Evolutionary conservation across 192 early-diverging fungal species (phyloP), one percentile per base, ranked within the genome.

Genomic region (Spinellus fusiger): DNA sequence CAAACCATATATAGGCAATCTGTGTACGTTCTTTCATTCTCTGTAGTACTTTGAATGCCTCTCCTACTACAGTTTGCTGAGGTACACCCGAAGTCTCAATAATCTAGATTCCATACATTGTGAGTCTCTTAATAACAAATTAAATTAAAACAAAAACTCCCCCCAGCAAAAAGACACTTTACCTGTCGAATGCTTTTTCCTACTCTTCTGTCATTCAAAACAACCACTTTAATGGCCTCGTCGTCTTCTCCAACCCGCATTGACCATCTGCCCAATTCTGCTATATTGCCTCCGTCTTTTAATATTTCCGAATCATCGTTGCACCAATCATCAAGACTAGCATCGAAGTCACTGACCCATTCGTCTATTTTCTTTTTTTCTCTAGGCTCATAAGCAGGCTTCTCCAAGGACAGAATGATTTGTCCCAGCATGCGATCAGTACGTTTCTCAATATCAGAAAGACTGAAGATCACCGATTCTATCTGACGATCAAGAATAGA

Each of bases 261-360:
- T 27, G 52, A 33, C 72, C 72, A 74, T 9, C 59, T 49, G 8
- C 72, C 72, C 8, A 74, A 33, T 31, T 65, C 47, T 5, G 44
- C 54, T 18, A 56, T 64, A 46, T 44, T 32, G 13, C 26, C 46
- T 8, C 57, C 63, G 26, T 68, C 59, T 7, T 60, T 58, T 3
- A 68, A 16, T 2, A 74, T 38, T 15, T 65, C 58, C 0, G 61
- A 65, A 53, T 74, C 72, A 61, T 74, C 72, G 53, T 74, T 66
- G n/a, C 62, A 68, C 72, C 72, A 74, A 58, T 74, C 72, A 47
- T 74, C 72, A 44, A 74, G 59, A 31, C 62, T 65, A 2, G 65
- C 57, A 38, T 74, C 72, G 20, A 74, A 64, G 56, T 74, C 72
- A 49, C 32, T 55, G 6, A 74, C 51, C 72, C 72, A 74, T 40